Conservation (phyloP, 2,329 filamentous ascomycete species). For the Amauroascus niger region DNA sequence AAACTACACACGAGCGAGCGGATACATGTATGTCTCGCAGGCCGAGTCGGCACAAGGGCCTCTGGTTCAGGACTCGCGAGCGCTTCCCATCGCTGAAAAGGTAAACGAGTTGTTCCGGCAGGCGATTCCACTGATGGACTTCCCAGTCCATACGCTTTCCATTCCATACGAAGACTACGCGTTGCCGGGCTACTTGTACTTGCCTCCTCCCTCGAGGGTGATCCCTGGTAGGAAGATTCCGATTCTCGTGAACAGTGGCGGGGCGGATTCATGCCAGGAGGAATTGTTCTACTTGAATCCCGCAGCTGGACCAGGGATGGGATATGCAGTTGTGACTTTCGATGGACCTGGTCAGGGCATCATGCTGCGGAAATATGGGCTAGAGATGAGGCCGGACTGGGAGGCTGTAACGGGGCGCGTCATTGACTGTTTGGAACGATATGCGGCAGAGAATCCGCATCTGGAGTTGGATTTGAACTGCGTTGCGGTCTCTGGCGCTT, state of each 20-base stretch:
- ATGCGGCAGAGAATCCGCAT: conserved; percentile 10
- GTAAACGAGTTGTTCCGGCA: conserved; percentile 22
- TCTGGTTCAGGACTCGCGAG: conserved; percentile 25
- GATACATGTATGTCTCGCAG: conserved; percentile 27
- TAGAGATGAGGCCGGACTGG: conserved; percentile 32
- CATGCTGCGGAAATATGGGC: conserved; percentile 23
- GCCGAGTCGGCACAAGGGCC: too few species aligned
- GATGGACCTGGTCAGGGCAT: conserved; percentile 42
- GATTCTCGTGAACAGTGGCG: conserved; percentile 30
- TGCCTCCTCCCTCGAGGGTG: conserved; percentile 23
- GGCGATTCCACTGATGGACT: conserved; percentile 25
- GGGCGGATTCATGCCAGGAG: conserved; percentile 34
- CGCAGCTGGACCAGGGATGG: conserved; percentile 22
- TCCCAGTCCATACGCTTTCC: conserved; percentile 23
- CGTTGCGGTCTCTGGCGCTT: conserved; percentile 33
- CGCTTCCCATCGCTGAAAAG: conserved; percentile 23
- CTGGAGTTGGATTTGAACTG: conserved; percentile 30
- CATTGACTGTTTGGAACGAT: conserved; percentile 24
- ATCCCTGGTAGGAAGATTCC: conserved; percentile 26
- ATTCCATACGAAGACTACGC: conserved; percentile 33
- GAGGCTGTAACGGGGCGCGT: conserved; percentile 29
- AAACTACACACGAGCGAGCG: conserved; percentile 35
- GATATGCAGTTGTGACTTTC: conserved; percentile 40
- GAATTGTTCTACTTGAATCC: conserved; percentile 34
- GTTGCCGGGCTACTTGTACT: conserved; percentile 34